phyloP scores from a whole-genome alignment of 441 rosid species.

The Dalechampia spathulata region DNA sequence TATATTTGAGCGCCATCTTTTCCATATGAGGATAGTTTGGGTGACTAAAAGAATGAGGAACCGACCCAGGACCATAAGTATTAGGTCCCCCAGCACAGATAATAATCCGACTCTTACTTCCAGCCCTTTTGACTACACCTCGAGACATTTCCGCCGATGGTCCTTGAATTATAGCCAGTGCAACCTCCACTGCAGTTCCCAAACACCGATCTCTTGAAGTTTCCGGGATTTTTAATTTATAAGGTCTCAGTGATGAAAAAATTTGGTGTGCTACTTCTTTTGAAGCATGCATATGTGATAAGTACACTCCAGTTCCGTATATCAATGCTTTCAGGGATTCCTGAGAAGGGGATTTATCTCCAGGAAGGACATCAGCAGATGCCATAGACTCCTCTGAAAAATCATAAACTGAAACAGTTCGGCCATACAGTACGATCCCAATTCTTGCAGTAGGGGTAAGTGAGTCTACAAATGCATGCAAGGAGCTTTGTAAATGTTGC shows the following conservation, averaged over 20 bases:
- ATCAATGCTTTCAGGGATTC: conserved; percentile 81
- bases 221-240: conserved; percentile 60
- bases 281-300: conserved; percentile 94
- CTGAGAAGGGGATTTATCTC: conserved; percentile 66
- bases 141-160: conserved; percentile 86
- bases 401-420: conserved; percentile 84
- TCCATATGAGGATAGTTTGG: conserved; percentile 86
- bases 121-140: conserved; percentile 81
- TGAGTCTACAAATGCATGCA: conserved; percentile 90
- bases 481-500: conserved; percentile 90
- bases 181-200: conserved; percentile 90
- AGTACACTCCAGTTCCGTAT: conserved; percentile 83
- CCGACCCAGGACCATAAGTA: conserved; percentile 90
- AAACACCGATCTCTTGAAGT: conserved; percentile 88
- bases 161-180: conserved; percentile 82
- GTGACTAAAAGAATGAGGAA: conserved; percentile 73
- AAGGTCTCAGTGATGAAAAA: conserved; percentile 87
- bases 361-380: conserved; percentile 94
- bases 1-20: conserved; percentile 76
- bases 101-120: conserved; percentile 82
- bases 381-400: conserved; percentile 87
- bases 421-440: conserved; percentile 79
- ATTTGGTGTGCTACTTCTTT: conserved; percentile 82
- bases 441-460: conserved; percentile 69
- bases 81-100: conserved; percentile 94